Percentiles rank a stretch among this genome's conserved stretches.
Conservation (phyloP, 495 filamentous ascomycete genomes). For the Hyaloscypha finlandica region DNA sequence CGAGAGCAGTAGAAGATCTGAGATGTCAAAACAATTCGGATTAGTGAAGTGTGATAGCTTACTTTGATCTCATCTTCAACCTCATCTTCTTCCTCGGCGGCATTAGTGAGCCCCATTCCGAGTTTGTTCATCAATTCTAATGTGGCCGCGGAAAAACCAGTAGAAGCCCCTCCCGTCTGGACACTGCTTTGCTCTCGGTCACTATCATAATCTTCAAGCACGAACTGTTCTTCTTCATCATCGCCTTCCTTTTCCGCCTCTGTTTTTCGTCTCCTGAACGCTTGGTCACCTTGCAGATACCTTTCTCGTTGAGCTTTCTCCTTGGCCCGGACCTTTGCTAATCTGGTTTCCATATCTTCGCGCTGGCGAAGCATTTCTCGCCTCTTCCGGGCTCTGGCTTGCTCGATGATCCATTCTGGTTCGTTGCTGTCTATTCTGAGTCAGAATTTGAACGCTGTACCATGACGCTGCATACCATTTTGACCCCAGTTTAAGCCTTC, state of each 20-base stretch:
- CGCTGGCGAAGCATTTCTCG: constrained; percentile 64
- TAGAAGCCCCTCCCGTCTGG: constrained; percentile 29
- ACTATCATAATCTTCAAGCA: constrained; percentile 80
- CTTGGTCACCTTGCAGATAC: constrained; percentile 42
- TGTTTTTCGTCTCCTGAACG: constrained; percentile 50
- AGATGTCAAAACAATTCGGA: neutral
- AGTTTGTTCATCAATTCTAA: constrained; percentile 63
- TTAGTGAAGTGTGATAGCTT: neutral
- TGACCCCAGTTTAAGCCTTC: constrained; percentile 47
- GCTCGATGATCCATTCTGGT: constrained; percentile 87
- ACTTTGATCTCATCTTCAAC: constrained; percentile 64
- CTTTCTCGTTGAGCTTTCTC: constrained; percentile 63
- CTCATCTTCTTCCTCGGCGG: constrained; percentile 47
- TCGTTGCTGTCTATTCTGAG: constrained; percentile 63
- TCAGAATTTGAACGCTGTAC: neutral
- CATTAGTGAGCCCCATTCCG: constrained; percentile 36
- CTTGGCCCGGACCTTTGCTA: constrained; percentile 67
- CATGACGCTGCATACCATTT: constrained; percentile 31
- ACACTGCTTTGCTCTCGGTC: constrained; percentile 49
- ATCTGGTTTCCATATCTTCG: constrained; percentile 68
- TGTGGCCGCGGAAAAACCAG: constrained; percentile 61
- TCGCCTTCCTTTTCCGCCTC: constrained; percentile 32
- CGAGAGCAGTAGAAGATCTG: constrained; percentile 90
- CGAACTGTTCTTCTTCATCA: constrained; percentile 71
- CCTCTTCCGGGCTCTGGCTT: constrained; percentile 65